These are phyloP conservation scores for Diaporthe sp. DNA, from an alignment of 2,329 filamentous ascomycete species.

Conservation along the genomic window DNA sequence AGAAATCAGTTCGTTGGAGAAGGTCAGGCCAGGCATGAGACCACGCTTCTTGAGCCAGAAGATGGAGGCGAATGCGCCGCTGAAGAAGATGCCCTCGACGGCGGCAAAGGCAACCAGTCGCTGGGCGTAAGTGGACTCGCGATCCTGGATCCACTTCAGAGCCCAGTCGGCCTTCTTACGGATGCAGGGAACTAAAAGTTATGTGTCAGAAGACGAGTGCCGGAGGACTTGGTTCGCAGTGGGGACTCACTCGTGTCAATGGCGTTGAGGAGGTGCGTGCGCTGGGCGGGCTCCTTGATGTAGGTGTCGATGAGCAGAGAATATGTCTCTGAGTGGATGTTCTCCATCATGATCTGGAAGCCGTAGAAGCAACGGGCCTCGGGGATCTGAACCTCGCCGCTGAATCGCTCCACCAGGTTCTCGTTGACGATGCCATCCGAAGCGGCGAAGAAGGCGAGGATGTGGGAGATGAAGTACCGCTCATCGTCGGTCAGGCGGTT, in stretches of 20 bases:
- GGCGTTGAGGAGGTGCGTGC: constrained; percentile 95
- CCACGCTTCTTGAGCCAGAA: constrained; percentile 99
- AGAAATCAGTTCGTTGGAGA: constrained; percentile 99
- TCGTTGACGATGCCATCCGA: constrained; percentile 99
- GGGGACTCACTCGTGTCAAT: constrained; percentile 89
- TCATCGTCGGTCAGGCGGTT: constrained; percentile 97
- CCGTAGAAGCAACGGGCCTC: constrained; percentile 99
- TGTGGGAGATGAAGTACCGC: constrained; percentile 98
- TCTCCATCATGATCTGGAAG: constrained; percentile 99
- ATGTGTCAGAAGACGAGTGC: constrained; percentile 64
- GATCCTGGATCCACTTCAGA: constrained; percentile 92
- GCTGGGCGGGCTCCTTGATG: constrained; percentile 97
- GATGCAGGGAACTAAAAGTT: constrained; percentile 87
- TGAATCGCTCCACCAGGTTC: constrained; percentile 98
- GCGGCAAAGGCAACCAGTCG: constrained; percentile 97
- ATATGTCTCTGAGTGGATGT: constrained; percentile 99
- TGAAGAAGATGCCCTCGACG: constrained; percentile 99
- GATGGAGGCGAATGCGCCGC: constrained; percentile 97
- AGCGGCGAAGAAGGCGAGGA: constrained; percentile 98
- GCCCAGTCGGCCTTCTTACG: constrained; percentile 99
- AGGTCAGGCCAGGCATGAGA: constrained; percentile 97
- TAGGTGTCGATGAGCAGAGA: constrained; percentile 99
- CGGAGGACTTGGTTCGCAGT: constrained; percentile 61
- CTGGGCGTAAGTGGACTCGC: constrained; percentile 93
- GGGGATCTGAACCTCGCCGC: constrained; percentile 94